Evolutionary conservation across 768 basidiomycete species (phyloP), one percentile per base, ranked within the genome.

Genomic region (Russula compacta): DNA sequence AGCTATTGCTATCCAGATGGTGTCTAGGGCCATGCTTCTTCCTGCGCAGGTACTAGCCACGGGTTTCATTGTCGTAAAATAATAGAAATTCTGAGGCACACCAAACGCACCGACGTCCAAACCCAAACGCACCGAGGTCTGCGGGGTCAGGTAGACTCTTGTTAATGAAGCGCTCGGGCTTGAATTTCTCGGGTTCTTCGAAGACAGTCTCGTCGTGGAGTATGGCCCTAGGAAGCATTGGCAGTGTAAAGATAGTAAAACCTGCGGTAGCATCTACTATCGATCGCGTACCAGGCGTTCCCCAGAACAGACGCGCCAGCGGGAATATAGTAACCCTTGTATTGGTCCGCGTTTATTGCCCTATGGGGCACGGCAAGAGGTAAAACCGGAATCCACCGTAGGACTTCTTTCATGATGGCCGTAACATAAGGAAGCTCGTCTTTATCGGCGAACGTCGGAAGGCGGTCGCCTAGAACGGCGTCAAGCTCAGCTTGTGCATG

Each of bases 261-360:
- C 8, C 1, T 19, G 17, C 19, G 21, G 17, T 0, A 49, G 29
- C 0, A 46, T 33, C 35, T 29, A n/a, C 35, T 29, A n/a, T 50
- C 2, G n/a, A 44, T 35, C 10, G 15, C 47, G 15, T 56, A 63
- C 64, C 64, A 65, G n/a, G 63, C 43, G 36, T 66, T 66, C 17
- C 62, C 58, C 21, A 69, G 64, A 35, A 70, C 51, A 6, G 66
- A 64, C 1, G 70, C 64, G 4, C 68, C 70, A 6, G 64, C 64
- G n/a, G 71, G 71, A 15, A 72, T 71, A 48, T 44, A 44, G 35
- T 69, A 68, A 8, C 69, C 71, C 6, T 68, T 59, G 55, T 71
- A 72, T 36, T 58, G 57, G 36, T 69, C 69, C 53, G 69, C 64
- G 24, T 62, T 64, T 7, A 66, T 29, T 2, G 62, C 29, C 5